Evolutionary conservation across 129 eudicot species (phyloP).

Genomic region (Solidago caesia): DNA sequence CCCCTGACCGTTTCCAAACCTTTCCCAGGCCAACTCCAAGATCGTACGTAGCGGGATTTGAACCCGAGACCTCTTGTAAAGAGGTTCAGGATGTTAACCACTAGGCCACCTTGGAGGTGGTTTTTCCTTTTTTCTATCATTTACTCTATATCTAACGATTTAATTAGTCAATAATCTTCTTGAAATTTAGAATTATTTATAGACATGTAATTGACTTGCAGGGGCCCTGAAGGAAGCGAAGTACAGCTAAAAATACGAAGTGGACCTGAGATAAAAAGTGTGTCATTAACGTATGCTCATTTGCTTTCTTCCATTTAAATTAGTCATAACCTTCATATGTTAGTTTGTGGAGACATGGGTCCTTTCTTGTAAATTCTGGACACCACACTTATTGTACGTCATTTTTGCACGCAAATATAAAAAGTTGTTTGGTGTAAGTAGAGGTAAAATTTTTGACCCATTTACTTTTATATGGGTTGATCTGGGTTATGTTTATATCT

Average conservation of each 20-base stretch:
- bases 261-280: constrained; percentile 58
- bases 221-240: constrained; percentile 93
- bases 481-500: too few species aligned
- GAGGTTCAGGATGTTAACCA: too few species aligned
- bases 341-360: not conserved
- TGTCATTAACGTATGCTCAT: constrained; percentile 56
- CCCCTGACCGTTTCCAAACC: too few species aligned
- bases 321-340: constrained; percentile 5
- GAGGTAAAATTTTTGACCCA: not conserved
- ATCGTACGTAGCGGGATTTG: too few species aligned
- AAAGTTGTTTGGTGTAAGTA: not conserved
- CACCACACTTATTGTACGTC: too few species aligned
- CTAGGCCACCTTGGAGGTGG: too few species aligned
- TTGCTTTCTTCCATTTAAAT: constrained; percentile 19
- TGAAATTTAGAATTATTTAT: constrained; percentile 24
- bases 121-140: too few species aligned
- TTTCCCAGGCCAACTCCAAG: too few species aligned
- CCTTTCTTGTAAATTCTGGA: not conserved
- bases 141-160: not conserved
- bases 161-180: not conserved
- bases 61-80: too few species aligned
- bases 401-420: not conserved
- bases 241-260: constrained; percentile 64
- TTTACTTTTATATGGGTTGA: too few species aligned
- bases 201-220: constrained; percentile 36